Conservation (phyloP, 805 yeast genomes). For the Candida golubevii region DNA sequence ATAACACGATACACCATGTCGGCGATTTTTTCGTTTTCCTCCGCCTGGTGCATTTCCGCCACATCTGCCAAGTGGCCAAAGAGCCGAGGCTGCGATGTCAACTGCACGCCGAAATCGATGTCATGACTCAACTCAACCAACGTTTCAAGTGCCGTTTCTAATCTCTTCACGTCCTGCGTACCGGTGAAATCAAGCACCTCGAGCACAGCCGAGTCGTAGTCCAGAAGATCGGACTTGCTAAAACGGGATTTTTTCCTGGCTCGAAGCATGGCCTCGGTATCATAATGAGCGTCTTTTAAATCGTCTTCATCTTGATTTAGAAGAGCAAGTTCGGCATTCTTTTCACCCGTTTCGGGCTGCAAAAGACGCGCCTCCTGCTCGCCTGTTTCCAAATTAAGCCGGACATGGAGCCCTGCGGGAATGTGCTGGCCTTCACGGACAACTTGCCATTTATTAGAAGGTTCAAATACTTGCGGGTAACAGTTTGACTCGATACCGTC, state of each 20-base stretch:
- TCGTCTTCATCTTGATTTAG: constrained; percentile 1
- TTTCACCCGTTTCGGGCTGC: constrained; percentile 24
- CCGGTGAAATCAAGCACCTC: constrained; percentile 10
- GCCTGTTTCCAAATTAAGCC: constrained; percentile 71
- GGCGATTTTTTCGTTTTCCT: constrained; percentile 21
- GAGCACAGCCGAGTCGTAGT: constrained; percentile 10
- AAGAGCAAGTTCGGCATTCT: constrained; percentile 2
- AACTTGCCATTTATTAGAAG: constrained; percentile 64
- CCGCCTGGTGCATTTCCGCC: constrained; percentile 25
- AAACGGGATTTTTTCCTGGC: constrained; percentile 5
- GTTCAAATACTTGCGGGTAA: constrained; percentile 59
- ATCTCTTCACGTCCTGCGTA: constrained; percentile 17
- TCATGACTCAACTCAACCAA: constrained; percentile 65
- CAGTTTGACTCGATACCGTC: constrained; percentile 46
- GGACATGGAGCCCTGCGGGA: constrained; percentile 76
- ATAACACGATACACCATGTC: constrained; percentile 59
- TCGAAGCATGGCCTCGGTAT: neutral
- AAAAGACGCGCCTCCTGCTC: constrained; percentile 63
- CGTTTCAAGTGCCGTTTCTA: constrained; percentile 34
- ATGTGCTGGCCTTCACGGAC: constrained; percentile 69
- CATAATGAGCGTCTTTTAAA: neutral
- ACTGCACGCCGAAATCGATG: constrained; percentile 51
- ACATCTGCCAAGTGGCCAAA: constrained; percentile 12
- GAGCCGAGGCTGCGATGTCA: constrained; percentile 35
- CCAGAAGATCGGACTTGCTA: constrained; percentile 17